Percentiles rank a stretch among this genome's conserved stretches.
Evolutionary conservation across 2,329 filamentous ascomycete species (phyloP).

Genomic region (Stagonosporopsis cucurbitacearum): DNA sequence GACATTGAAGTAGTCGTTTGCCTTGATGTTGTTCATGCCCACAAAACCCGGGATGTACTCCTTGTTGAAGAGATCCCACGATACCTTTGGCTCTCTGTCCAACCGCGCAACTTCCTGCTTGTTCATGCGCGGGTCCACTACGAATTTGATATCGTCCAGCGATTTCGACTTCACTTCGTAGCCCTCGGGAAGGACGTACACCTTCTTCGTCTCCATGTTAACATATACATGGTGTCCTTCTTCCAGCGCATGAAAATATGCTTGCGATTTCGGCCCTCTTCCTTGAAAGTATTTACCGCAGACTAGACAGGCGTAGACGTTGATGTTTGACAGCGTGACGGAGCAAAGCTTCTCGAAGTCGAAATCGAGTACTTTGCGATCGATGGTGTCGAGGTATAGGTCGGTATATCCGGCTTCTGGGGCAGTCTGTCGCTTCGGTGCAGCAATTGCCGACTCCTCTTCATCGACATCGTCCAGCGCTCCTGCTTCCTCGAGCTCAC

Average conservation of each 20-base stretch:
- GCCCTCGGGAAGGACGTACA: constrained; percentile 91
- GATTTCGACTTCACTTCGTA: constrained; percentile 96
- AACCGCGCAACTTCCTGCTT: constrained; percentile 80
- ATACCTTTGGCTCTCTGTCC: constrained; percentile 69
- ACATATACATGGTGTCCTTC: constrained; percentile 97
- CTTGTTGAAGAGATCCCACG: constrained; percentile 81
- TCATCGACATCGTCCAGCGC: constrained; percentile 41
- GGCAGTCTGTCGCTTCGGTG: constrained; percentile 72
- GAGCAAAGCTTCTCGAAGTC: constrained; percentile 99
- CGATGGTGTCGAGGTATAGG: constrained; percentile 96
- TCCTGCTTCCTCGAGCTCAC: constrained; percentile 47
- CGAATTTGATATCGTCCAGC: constrained; percentile 97
- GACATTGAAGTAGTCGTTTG: constrained; percentile 98
- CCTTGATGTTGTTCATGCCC: constrained; percentile 99
- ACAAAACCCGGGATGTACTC: constrained; percentile 94
- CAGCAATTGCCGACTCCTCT: constrained; percentile 50
- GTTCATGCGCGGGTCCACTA: constrained; percentile 87
- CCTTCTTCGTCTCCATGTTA: constrained; percentile 92
- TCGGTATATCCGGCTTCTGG: constrained; percentile 91
- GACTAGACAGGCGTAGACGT: constrained; percentile 96
- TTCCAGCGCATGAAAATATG: constrained; percentile 96
- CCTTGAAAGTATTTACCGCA: constrained; percentile 99
- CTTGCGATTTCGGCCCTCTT: constrained; percentile 89
- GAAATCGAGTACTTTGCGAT: constrained; percentile 91
- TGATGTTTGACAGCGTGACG: constrained; percentile 94